phyloP scores from a whole-genome alignment of 768 basidiomycete genomes.

The Mycena galopus region DNA sequence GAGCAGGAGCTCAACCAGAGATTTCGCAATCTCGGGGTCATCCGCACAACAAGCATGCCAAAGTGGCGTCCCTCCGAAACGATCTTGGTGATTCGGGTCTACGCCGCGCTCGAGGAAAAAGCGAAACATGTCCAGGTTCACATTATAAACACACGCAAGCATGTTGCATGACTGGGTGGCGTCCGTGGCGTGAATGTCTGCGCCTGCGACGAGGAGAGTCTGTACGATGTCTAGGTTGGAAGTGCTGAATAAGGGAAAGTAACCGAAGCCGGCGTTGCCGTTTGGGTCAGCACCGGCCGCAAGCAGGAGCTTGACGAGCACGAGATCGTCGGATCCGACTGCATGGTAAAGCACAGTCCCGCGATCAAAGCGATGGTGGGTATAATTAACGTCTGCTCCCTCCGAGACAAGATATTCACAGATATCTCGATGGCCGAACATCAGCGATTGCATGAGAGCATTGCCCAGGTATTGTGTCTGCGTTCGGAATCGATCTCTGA shows the following conservation, averaged over 20 bases:
- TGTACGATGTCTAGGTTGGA: neutral
- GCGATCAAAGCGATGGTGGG: neutral
- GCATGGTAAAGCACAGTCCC: neutral
- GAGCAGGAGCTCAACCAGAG: neutral
- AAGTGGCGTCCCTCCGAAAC: neutral
- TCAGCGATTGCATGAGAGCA: neutral
- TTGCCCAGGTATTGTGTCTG: neutral
- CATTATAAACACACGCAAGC: neutral
- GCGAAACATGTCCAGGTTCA: neutral
- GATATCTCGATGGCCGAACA: neutral
- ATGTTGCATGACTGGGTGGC: neutral
- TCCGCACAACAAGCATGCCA: neutral
- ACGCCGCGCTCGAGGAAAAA: neutral
- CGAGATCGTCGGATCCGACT: neutral
- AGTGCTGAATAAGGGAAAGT: too few relatives aligned
- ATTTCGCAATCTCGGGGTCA: neutral
- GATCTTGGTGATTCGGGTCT: neutral
- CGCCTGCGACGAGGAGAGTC: neutral
- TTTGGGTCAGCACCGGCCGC: neutral
- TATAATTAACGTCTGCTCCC: neutral
- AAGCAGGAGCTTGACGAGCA: neutral
- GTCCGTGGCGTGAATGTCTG: neutral
- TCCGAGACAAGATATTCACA: neutral
- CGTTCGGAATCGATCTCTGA: neutral
- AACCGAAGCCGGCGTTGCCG: too few relatives aligned